These are phyloP conservation scores for Vaccinium vitisidaea DNA, from an alignment of 148 eudicot genomes.

Conservation along the genomic window DNA sequence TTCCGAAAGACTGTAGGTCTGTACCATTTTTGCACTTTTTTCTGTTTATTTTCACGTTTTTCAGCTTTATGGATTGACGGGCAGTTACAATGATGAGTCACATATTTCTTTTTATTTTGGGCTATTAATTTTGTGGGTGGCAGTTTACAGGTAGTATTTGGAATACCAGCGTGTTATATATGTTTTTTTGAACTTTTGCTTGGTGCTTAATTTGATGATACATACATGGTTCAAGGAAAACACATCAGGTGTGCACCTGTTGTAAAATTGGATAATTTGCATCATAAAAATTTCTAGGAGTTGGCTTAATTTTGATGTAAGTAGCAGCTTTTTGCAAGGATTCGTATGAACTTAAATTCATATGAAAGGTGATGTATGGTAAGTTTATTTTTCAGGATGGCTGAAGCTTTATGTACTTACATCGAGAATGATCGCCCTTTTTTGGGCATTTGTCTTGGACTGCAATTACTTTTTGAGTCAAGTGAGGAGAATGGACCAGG, in stretches of 20 bases:
- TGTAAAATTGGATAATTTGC: neutral
- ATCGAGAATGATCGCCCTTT: slow-evolving; percentile 94
- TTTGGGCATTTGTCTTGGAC: slow-evolving; percentile 93
- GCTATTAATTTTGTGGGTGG: neutral
- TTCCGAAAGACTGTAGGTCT: neutral
- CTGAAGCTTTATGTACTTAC: slow-evolving; percentile 81
- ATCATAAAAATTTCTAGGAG: neutral
- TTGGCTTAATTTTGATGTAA: neutral
- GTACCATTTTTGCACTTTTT: neutral
- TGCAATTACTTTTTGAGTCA: slow-evolving; percentile 92
- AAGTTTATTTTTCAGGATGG: slow-evolving; percentile 49
- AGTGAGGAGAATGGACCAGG: slow-evolving; percentile 95
- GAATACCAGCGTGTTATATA: neutral
- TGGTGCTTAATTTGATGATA: neutral
- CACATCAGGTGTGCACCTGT: slow-evolving; percentile 4
- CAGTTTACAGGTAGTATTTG: neutral
- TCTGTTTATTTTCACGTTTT: neutral
- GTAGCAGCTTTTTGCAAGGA: neutral
- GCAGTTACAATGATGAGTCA: neutral
- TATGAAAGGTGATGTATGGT: neutral
- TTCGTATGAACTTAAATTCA: neutral
- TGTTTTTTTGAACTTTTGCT: neutral
- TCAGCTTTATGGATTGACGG: neutral
- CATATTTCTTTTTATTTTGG: neutral
- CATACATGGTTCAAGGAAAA: neutral